Conservation (phyloP, 805 yeast species). For the Debaryomyces castellii region DNA sequence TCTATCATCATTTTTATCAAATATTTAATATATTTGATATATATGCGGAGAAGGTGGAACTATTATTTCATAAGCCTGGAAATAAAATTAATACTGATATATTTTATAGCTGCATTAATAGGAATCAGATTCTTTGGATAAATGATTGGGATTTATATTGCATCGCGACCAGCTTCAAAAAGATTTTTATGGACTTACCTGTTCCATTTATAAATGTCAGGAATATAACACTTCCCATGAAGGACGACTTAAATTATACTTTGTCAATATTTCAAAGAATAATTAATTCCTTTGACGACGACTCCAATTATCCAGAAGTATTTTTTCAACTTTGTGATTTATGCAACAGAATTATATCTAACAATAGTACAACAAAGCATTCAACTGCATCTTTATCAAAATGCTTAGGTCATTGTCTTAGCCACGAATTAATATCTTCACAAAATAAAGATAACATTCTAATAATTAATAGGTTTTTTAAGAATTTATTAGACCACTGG, state of each 20-base stretch:
- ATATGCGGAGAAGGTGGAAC: slow-evolving; percentile 43
- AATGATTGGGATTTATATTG: slow-evolving; percentile 57
- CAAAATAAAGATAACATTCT: slow-evolving; percentile 46
- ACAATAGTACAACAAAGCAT: slow-evolving; percentile 42
- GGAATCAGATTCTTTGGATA: slow-evolving; percentile 54
- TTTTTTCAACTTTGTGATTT: slow-evolving; percentile 47
- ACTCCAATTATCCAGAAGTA: slow-evolving; percentile 19
- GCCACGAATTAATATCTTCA: slow-evolving; percentile 46
- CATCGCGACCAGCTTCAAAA: slow-evolving; percentile 47
- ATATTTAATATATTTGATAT: slow-evolving; percentile 47
- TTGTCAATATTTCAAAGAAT: slow-evolving; percentile 24
- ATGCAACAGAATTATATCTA: slow-evolving; percentile 35
- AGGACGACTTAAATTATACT: slow-evolving; percentile 48
- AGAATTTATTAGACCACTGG: slow-evolving; percentile 55
- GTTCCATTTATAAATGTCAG: slow-evolving; percentile 53
- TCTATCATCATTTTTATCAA: slow-evolving; percentile 48
- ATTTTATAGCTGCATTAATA: slow-evolving; percentile 47
- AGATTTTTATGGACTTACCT: slow-evolving; percentile 51
- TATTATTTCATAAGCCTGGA: slow-evolving; percentile 59
- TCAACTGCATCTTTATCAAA: slow-evolving; percentile 40
- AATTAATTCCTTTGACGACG: slow-evolving; percentile 8
- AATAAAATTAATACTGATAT: slow-evolving; percentile 46
- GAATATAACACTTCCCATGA: slow-evolving; percentile 51
- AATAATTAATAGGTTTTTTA: slow-evolving; percentile 54
- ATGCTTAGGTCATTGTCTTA: slow-evolving; percentile 53